phyloP scores from a whole-genome alignment of 176 grass and related monocot genomes.

The Carex pumila region DNA sequence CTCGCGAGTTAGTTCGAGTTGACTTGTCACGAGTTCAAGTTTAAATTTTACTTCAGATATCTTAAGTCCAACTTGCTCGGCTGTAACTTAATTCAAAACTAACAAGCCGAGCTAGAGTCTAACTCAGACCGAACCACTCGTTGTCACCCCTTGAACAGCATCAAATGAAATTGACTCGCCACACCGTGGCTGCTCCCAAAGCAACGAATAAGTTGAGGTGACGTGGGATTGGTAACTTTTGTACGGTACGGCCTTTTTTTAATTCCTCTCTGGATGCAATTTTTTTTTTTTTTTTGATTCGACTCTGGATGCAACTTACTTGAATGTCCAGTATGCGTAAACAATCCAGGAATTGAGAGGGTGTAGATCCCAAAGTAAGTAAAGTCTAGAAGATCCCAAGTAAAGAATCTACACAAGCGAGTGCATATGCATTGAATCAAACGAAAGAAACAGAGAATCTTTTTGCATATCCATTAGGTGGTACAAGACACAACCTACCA shows the following conservation, averaged over 20 bases:
- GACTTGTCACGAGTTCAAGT: no score
- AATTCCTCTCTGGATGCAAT: background rate
- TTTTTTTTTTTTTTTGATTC: background rate
- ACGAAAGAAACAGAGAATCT: background rate
- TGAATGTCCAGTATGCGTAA: background rate
- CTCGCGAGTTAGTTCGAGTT: no score
- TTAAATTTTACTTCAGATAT: no score
- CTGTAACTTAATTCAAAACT: no score
- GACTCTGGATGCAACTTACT: background rate
- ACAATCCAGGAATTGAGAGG: background rate
- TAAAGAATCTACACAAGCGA: no score
- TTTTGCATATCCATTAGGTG: conserved; percentile 3
- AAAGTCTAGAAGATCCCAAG: background rate
- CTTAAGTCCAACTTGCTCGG: no score
- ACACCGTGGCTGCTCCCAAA: background rate
- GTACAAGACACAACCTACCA: background rate
- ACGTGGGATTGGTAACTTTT: background rate
- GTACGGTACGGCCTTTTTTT: background rate
- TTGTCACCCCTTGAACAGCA: background rate
- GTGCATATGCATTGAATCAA: background rate
- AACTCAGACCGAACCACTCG: no score
- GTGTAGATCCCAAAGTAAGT: background rate
- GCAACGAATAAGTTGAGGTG: background rate
- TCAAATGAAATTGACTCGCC: background rate
- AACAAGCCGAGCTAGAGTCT: no score